These are phyloP conservation scores for Boletellus sp. DNA, from an alignment of 768 basidiomycete genomes.

Conservation along the genomic window DNA sequence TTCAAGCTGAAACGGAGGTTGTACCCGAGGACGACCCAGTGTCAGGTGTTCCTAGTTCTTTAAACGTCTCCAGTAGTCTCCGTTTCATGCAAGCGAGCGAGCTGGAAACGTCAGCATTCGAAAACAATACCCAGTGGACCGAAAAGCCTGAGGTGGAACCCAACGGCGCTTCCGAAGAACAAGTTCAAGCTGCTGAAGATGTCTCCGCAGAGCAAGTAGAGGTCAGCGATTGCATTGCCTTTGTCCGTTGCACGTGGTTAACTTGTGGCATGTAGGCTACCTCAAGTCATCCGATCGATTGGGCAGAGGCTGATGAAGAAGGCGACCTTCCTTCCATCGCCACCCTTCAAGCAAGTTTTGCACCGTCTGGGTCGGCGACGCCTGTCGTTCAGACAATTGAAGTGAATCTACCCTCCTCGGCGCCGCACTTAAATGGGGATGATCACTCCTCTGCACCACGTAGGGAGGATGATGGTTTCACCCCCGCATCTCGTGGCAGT, in stretches of 20 bases:
- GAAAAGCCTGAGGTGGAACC: slow-evolving; percentile 42
- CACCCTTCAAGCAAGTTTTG: slow-evolving; percentile 72
- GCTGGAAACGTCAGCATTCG: slow-evolving; percentile 53
- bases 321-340: slow-evolving; percentile 75
- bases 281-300: slow-evolving; percentile 54
- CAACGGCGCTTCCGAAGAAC: slow-evolving; percentile 15
- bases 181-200: slow-evolving; percentile 9
- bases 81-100: slow-evolving; percentile 83
- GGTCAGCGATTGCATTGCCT: slow-evolving; percentile 27
- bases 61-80: slow-evolving; percentile 53
- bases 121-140: slow-evolving; percentile 54
- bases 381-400: slow-evolving; percentile 42
- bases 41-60: slow-evolving; percentile 38
- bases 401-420: slow-evolving; percentile 26
- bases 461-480: slow-evolving; percentile 64
- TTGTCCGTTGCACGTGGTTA: background rate
- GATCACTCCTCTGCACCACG: slow-evolving; percentile 21
- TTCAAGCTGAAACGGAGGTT: slow-evolving; percentile 26
- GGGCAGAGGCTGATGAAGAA: slow-evolving; percentile 77
- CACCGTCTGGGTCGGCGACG: slow-evolving; percentile 67
- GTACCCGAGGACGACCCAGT: slow-evolving; percentile 30
- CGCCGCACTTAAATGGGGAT: slow-evolving; percentile 18
- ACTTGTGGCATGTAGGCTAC: slow-evolving; percentile 12
- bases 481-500: slow-evolving; percentile 40
- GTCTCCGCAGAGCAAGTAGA: slow-evolving; percentile 19